Conservation (phyloP, 1,284 basidiomycete species). For the Austroboletus rostrupii region DNA sequence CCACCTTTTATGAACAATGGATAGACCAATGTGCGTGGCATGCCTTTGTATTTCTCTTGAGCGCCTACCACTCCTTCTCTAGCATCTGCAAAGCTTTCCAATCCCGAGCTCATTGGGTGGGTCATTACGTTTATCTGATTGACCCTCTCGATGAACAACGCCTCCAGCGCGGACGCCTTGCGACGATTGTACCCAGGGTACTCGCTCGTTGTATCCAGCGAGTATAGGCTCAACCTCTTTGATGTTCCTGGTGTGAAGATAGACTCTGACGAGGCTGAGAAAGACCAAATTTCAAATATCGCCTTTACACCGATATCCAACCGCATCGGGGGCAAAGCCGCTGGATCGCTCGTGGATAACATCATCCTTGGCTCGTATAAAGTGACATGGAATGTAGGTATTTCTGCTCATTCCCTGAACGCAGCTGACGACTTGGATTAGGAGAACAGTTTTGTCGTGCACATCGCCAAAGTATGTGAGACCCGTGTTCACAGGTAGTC, state of each 20-base stretch:
- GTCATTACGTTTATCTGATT: slow-evolving; percentile 11
- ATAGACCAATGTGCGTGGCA: slow-evolving; percentile 44
- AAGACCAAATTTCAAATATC: slow-evolving; percentile 46
- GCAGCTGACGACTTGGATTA: slow-evolving; percentile 17
- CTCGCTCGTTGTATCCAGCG: slow-evolving; percentile 52
- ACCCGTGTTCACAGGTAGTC: neutral
- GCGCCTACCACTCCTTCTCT: slow-evolving; percentile 1
- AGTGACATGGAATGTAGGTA: slow-evolving; percentile 55
- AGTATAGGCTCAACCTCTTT: slow-evolving; percentile 45
- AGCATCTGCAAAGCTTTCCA: slow-evolving; percentile 50
- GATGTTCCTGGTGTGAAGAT: slow-evolving; percentile 47
- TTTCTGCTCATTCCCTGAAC: neutral
- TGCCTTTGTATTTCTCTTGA: neutral
- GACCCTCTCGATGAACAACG: neutral
- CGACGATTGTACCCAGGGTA: slow-evolving; percentile 59
- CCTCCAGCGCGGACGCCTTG: slow-evolving; percentile 46
- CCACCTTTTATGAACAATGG: slow-evolving; percentile 49
- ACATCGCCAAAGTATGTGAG: slow-evolving; percentile 36
- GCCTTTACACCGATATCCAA: slow-evolving; percentile 48
- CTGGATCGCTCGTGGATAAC: slow-evolving; percentile 50
- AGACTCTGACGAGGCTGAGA: slow-evolving; percentile 10
- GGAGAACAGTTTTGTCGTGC: slow-evolving; percentile 47
- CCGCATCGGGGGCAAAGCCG: slow-evolving; percentile 34
- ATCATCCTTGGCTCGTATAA: slow-evolving; percentile 55
- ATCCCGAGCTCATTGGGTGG: slow-evolving; percentile 46